Evolutionary conservation across 78 protist species (phyloP).

Genomic region (Dictyostelium purpureum): DNA sequence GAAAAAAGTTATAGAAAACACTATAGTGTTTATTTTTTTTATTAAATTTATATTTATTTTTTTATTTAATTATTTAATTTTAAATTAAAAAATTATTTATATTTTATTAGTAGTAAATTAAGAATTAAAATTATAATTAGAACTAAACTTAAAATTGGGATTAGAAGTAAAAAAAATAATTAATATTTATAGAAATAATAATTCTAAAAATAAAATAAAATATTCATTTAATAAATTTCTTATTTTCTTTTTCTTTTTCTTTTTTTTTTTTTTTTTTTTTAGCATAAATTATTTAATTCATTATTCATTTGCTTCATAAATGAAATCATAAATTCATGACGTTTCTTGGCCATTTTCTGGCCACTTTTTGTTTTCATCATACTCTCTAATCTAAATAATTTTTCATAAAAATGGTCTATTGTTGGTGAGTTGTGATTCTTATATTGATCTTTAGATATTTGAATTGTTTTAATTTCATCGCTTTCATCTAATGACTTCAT

Average conservation of each 20-base stretch:
- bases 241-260: background rate
- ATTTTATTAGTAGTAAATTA: too few species aligned
- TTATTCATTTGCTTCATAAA: conserved; percentile 65
- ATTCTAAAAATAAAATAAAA: background rate
- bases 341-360: conserved; percentile 44
- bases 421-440: conserved; percentile 20
- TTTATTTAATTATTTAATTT: too few species aligned
- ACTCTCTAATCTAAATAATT: conserved; percentile 71
- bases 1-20: too few species aligned
- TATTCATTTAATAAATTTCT: background rate
- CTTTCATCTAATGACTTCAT: too few species aligned
- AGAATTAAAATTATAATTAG: too few species aligned
- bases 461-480: background rate
- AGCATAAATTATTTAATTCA: conserved; percentile 21
- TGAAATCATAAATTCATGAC: conserved; percentile 79
- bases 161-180: too few species aligned
- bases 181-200: too few species aligned
- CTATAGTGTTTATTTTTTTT: too few species aligned
- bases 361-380: conserved; percentile 88
- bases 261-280: background rate
- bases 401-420: conserved; percentile 87
- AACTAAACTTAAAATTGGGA: too few species aligned
- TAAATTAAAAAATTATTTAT: too few species aligned
- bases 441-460: conserved; percentile 70
- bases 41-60: too few species aligned